Base-by-base conservation (phyloP, 345 rosid species). In the Pugionium cornutum region DNA sequence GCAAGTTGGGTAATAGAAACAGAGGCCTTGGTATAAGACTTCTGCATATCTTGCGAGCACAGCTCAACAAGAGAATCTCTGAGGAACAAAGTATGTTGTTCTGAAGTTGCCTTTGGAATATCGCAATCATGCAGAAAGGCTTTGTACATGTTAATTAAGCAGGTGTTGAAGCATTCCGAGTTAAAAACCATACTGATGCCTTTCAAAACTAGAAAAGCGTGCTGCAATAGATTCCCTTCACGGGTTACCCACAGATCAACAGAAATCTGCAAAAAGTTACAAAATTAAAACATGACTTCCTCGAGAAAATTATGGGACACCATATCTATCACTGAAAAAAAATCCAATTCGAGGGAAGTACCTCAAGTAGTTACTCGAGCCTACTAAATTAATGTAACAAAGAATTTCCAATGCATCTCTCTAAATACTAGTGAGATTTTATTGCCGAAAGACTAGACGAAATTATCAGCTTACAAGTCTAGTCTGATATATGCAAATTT, bases 161-260 rank as follows among this genome's bases (percentile, higher is more conserved):
- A 88, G 39, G 68, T 59, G 26, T 84, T 81, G 36, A 84, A 83
- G 70, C 83, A 83, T 53, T 86, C 87, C 2, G 83, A 78, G 75
- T 78, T 80, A 48, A 82, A 90, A 44, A 77, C 77, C 64, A 63
- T 46, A 60, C 83, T 77, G 69, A 88, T 86, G 50, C 78, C 92
- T 72, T 72, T 81, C 49, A 88, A 77, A 54, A 86, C 35, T 48
- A 84, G 77, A 79, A 83, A 84, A 47, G 95, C 80, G 35, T 76
- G 78, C 61, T 73, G 69, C 2, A 96, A 82, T 46, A 84, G 70
- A 54, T 53, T 68, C 66, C 70, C 83, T 67, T 85, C 83, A 60
- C 95, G 79, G 0, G 92, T 88, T 58, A 84, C 84, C 99, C 99
- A 90, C 62, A 90, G 58, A 75, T 86, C 86, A 70, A 90, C 69